Evolutionary conservation across 2,329 filamentous ascomycete genomes (phyloP).

Genomic region (Exophiala sideris): DNA sequence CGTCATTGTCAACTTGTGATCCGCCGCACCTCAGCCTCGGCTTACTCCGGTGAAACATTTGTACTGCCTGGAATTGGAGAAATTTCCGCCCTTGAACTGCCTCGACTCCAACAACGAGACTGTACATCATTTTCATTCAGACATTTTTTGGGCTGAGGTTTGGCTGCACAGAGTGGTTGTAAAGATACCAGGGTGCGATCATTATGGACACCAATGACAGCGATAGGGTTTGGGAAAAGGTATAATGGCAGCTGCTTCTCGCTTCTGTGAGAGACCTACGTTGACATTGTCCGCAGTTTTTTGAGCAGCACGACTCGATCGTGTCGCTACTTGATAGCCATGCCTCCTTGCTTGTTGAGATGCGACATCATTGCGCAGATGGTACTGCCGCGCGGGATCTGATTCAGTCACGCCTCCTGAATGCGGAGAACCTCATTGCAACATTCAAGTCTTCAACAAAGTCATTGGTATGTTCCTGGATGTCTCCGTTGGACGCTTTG

Average conservation of each 20-base stretch:
- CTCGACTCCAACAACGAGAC: constrained; percentile 7
- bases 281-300: constrained; percentile 14
- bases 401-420: constrained; percentile 9
- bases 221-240: constrained; percentile 11
- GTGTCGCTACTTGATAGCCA: constrained; percentile 17
- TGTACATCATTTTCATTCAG: background rate
- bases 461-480: constrained; percentile 4
- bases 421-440: constrained; percentile 14
- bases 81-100: background rate
- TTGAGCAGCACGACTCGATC: constrained; percentile 16
- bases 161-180: background rate
- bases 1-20: background rate
- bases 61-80: constrained; percentile 3
- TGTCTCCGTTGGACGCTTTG: background rate
- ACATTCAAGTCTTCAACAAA: constrained; percentile 15
- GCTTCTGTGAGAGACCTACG: background rate
- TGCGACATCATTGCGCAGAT: constrained; percentile 10
- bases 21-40: background rate
- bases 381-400: background rate
- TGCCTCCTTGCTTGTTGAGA: constrained; percentile 15
- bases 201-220: constrained; percentile 4
- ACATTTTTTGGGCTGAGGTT: background rate
- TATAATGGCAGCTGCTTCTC: background rate
- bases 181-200: background rate
- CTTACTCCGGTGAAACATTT: background rate